phyloP scores from a whole-genome alignment of 495 filamentous ascomycete species.

The Penicillium alfredii region DNA sequence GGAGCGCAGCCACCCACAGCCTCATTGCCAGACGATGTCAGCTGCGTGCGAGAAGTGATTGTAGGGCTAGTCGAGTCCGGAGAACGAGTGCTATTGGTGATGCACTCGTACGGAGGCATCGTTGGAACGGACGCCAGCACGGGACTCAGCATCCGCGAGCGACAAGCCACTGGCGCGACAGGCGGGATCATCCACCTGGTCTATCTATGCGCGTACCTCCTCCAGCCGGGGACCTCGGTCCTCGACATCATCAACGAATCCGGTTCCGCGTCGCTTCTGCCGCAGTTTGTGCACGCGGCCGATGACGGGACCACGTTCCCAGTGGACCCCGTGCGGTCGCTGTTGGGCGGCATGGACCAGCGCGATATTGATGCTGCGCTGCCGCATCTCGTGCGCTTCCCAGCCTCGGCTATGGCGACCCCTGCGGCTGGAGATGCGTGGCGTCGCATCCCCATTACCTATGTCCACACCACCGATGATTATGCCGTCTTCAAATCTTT shows the following conservation, averaged over 20 bases:
- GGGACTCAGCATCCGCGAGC: constrained; percentile 21
- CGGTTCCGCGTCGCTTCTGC: constrained; percentile 14
- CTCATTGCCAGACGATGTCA: constrained; percentile 23
- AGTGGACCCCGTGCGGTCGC: constrained; percentile 17
- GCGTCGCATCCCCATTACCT: constrained; percentile 32
- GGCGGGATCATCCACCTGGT: constrained; percentile 38
- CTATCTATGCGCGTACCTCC: constrained; percentile 35
- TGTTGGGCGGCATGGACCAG: constrained; percentile 24
- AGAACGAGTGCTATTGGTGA: constrained; percentile 26
- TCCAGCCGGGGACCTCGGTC: constrained; percentile 13
- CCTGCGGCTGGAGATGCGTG: constrained; percentile 23
- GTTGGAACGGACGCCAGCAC: constrained; percentile 30
- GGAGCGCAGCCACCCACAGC: constrained; percentile 18
- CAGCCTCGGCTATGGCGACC: constrained; percentile 19
- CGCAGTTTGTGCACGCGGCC: constrained; percentile 13
- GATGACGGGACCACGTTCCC: constrained; percentile 16
- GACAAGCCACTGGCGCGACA: constrained; percentile 13
- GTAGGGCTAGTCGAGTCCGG: constrained; percentile 20
- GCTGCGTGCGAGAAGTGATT: constrained; percentile 18
- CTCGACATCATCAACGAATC: constrained; percentile 19
- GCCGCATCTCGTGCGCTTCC: constrained; percentile 25
- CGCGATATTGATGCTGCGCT: constrained; percentile 16
- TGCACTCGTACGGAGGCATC: constrained; percentile 39
- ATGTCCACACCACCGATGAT: constrained; percentile 30
- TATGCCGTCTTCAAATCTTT: constrained; percentile 25